Percentiles rank a stretch among this genome's conserved stretches.
Evolutionary conservation across 2,329 filamentous ascomycete species (phyloP).

Genomic region (Rutstroemia sp.): DNA sequence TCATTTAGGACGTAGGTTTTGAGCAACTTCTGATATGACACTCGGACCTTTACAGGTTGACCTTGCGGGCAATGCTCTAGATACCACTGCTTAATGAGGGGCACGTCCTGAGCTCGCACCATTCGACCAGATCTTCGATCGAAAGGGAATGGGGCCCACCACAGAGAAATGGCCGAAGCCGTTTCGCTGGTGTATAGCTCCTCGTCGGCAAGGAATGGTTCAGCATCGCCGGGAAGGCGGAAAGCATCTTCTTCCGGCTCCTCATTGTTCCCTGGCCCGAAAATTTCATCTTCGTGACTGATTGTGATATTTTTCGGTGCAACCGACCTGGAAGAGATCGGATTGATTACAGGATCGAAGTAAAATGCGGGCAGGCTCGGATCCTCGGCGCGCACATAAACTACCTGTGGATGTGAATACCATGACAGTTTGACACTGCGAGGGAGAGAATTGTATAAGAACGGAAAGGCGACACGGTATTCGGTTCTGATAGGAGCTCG

Average conservation of each 20-base stretch:
- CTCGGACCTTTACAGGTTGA: conserved; percentile 92
- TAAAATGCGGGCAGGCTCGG: conserved; percentile 90
- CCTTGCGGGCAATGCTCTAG: conserved; percentile 87
- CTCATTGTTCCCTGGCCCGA: conserved; percentile 70
- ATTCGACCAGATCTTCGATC: conserved; percentile 89
- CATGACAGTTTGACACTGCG: conserved; percentile 88
- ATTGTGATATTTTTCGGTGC: conserved; percentile 89
- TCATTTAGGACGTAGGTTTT: conserved; percentile 97
- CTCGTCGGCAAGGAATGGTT: conserved; percentile 86
- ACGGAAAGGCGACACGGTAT: conserved; percentile 90
- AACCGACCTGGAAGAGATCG: conserved; percentile 90
- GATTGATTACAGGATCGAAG: conserved; percentile 96
- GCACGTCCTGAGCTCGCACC: conserved; percentile 95
- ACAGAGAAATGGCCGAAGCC: conserved; percentile 81
- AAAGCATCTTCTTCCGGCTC: conserved; percentile 72
- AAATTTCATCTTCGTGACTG: conserved; percentile 89
- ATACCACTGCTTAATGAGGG: conserved; percentile 97
- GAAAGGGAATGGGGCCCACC: conserved; percentile 98
- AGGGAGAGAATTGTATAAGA: conserved; percentile 91
- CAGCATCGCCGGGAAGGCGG: conserved; percentile 67
- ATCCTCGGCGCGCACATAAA: conserved; percentile 83
- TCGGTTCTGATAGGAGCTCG: conserved; percentile 90
- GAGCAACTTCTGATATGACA: conserved; percentile 95
- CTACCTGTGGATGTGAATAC: conserved; percentile 89
- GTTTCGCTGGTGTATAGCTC: conserved; percentile 86